Conservation (phyloP, 371 early-diverging fungal species). For the Caulochytrium protostelioides region DNA sequence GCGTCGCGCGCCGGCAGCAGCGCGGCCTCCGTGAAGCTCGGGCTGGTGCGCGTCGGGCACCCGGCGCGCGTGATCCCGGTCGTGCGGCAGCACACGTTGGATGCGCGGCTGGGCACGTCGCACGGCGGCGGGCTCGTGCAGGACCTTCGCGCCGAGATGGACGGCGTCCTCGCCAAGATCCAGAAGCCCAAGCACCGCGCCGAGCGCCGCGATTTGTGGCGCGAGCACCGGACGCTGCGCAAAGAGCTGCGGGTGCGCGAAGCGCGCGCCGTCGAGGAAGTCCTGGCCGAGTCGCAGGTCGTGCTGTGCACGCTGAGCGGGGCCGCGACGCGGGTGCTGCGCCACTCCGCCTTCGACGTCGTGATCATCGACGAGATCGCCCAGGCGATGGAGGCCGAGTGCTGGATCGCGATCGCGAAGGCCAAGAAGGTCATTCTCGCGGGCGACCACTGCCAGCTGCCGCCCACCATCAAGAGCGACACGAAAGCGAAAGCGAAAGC, state of each 20-base stretch:
- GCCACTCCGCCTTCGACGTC: slow-evolving; percentile 53
- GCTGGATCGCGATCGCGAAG: slow-evolving; percentile 70
- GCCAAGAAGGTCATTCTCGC: slow-evolving; percentile 64
- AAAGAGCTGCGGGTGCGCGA: slow-evolving; percentile 53
- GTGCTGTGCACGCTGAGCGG: slow-evolving; percentile 25
- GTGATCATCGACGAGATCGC: slow-evolving; percentile 88
- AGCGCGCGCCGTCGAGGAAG: slow-evolving; percentile 35
- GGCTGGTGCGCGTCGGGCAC: slow-evolving; percentile 67
- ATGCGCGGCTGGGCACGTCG: slow-evolving; percentile 39
- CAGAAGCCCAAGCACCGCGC: slow-evolving; percentile 36
- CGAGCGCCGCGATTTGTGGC: slow-evolving; percentile 44
- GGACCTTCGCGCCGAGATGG: slow-evolving; percentile 61
- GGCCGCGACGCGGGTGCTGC: slow-evolving; percentile 28
- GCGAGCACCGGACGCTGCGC: slow-evolving; percentile 43
- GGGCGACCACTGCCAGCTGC: slow-evolving; percentile 86
- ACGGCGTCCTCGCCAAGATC: slow-evolving; percentile 35
- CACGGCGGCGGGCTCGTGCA: slow-evolving; percentile 53
- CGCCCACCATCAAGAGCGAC: slow-evolving; percentile 10
- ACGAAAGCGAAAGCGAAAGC: not conserved
- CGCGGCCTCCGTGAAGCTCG: slow-evolving; percentile 10
- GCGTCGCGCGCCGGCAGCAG: not conserved
- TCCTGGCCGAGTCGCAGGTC: slow-evolving; percentile 32
- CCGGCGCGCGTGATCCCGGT: slow-evolving; percentile 55
- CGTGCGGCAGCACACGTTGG: slow-evolving; percentile 47
- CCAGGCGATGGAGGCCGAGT: slow-evolving; percentile 48